phyloP scores from a whole-genome alignment of 2,329 filamentous ascomycete species.

The Phaeoacremonium minimum region DNA sequence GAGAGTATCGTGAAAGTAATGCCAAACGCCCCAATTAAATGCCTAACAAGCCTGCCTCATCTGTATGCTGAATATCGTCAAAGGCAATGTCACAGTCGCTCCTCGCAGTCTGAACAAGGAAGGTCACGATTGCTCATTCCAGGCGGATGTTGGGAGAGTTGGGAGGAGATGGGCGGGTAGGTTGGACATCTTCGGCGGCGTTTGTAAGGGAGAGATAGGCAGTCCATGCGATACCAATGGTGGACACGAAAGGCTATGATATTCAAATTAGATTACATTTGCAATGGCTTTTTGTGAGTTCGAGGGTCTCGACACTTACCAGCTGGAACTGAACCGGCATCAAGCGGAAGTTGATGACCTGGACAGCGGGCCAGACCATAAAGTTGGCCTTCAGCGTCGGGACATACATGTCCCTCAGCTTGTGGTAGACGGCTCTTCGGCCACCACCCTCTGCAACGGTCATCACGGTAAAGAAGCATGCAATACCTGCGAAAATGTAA shows the following conservation, averaged over 20 bases:
- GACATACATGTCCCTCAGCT: conserved; percentile 90
- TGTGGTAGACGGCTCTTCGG: conserved; percentile 70
- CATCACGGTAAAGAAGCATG: conserved; percentile 92
- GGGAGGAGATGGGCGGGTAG: conserved; percentile 18
- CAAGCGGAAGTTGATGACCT: conserved; percentile 92
- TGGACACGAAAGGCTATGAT: conserved; percentile 85
- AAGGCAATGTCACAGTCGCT: too few species aligned
- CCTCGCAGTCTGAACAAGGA: too few species aligned
- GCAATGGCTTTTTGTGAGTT: background rate
- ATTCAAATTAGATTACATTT: conserved; percentile 9
- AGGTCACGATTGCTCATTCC: too few species aligned
- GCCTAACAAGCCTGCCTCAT: too few species aligned
- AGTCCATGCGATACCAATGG: conserved; percentile 94
- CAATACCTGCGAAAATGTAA: conserved; percentile 52
- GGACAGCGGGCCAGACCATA: conserved; percentile 89
- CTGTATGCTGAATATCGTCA: too few species aligned
- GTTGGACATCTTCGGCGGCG: conserved; percentile 65
- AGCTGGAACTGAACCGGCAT: conserved; percentile 96
- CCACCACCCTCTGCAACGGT: conserved; percentile 91
- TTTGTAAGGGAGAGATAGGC: conserved; percentile 93
- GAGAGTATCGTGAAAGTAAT: too few species aligned
- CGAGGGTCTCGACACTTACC: conserved; percentile 52
- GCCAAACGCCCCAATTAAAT: too few species aligned
- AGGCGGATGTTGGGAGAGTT: conserved; percentile 31
- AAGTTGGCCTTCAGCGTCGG: conserved; percentile 95